Evolutionary conservation across 257 asterid species (phyloP).

Genomic region (Jacaranda copaia): DNA sequence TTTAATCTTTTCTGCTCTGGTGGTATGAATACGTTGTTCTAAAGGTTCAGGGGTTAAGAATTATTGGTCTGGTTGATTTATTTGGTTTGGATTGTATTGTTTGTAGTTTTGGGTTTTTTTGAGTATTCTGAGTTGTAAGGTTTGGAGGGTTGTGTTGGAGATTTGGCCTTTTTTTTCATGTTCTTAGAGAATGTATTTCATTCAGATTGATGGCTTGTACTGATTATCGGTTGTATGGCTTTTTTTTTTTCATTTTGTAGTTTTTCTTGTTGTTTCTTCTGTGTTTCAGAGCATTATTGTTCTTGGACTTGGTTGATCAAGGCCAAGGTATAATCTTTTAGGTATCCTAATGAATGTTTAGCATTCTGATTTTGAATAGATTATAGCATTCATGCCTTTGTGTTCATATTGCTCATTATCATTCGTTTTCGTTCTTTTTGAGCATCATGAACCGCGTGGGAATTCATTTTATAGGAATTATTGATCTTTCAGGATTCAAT

Average conservation of each 20-base stretch:
- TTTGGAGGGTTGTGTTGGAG: conserved; percentile 32
- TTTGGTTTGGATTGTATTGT: conserved; percentile 33
- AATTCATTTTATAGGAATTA: neutral
- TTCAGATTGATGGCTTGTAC: conserved; percentile 14
- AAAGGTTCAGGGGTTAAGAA: conserved; percentile 22
- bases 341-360: neutral
- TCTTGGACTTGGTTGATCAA: conserved; percentile 5
- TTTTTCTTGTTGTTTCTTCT: neutral
- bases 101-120: neutral
- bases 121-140: conserved; percentile 24
- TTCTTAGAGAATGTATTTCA: conserved; percentile 21
- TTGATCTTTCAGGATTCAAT: conserved; percentile 2
- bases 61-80: conserved; percentile 18
- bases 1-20: neutral
- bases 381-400: neutral
- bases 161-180: conserved; percentile 15
- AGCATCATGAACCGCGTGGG: neutral
- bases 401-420: neutral
- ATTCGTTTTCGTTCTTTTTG: neutral
- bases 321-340: neutral
- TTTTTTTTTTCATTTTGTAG: neutral
- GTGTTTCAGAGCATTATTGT: neutral
- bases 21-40: neutral
- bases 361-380: neutral
- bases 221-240: neutral